These are phyloP conservation scores for Pseudocercospora crystallina DNA, from an alignment of 2,329 filamentous ascomycete genomes.

Conservation along the genomic window DNA sequence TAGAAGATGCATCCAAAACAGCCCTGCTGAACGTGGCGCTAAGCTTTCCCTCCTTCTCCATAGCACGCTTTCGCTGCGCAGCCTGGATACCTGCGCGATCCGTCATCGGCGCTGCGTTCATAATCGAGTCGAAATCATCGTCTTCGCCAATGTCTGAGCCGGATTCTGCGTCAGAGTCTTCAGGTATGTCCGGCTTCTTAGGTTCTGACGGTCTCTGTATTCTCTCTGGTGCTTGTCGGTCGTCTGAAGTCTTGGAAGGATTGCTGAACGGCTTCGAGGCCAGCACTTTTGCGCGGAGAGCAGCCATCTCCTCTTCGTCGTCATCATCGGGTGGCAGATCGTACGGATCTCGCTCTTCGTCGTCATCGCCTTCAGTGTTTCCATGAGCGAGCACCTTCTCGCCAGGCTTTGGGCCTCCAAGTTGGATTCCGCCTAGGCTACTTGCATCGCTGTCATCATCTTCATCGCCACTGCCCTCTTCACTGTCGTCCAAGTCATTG, in stretches of 20 bases:
- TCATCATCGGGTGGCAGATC: slow-evolving; percentile 74
- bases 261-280: slow-evolving; percentile 86
- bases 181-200: slow-evolving; percentile 34
- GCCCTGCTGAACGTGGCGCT: slow-evolving; percentile 52
- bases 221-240: slow-evolving; percentile 61
- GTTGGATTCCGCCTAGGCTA: slow-evolving; percentile 36
- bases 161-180: slow-evolving; percentile 66
- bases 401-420: slow-evolving; percentile 49
- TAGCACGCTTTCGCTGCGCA: slow-evolving; percentile 56
- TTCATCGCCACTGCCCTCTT: slow-evolving; percentile 45
- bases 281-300: slow-evolving; percentile 84
- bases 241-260: slow-evolving; percentile 34
- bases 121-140: slow-evolving; percentile 88
- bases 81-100: slow-evolving; percentile 74
- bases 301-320: slow-evolving; percentile 89
- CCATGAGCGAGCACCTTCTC: slow-evolving; percentile 44
- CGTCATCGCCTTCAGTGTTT: slow-evolving; percentile 47
- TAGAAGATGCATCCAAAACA: slow-evolving; percentile 50
- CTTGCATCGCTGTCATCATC: slow-evolving; percentile 39
- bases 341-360: slow-evolving; percentile 64
- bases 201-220: slow-evolving; percentile 57
- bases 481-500: slow-evolving; percentile 46
- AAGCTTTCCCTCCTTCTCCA: slow-evolving; percentile 44
- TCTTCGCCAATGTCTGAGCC: slow-evolving; percentile 71
- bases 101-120: slow-evolving; percentile 84